These are phyloP conservation scores for Hericium alpestre DNA, from an alignment of 768 basidiomycete species.

Conservation along the genomic window DNA sequence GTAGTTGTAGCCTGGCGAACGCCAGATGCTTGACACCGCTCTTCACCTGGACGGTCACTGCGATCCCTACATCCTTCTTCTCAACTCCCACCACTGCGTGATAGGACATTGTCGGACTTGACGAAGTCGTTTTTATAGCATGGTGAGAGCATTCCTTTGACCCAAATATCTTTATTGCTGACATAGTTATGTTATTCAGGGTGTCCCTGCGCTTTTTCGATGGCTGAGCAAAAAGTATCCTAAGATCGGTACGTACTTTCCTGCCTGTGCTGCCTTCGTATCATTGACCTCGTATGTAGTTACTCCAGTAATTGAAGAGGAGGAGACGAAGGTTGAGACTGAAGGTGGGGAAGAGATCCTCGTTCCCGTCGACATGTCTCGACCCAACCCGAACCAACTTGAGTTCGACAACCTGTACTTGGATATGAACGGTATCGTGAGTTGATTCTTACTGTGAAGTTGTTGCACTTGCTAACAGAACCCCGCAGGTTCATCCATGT, in stretches of 20 bases:
- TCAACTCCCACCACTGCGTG: background rate
- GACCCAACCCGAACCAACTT: conserved; percentile 85
- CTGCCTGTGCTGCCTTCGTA: background rate
- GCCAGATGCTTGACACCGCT: background rate
- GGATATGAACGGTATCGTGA: conserved; percentile 98
- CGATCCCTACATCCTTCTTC: background rate
- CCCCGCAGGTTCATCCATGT: conserved; percentile 83
- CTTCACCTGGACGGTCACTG: background rate
- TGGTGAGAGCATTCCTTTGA: background rate
- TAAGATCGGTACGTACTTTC: conserved; percentile 65
- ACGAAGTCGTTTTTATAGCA: background rate
- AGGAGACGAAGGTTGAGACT: conserved; percentile 57
- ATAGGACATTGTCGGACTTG: no score
- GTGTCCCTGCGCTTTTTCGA: conserved; percentile 95
- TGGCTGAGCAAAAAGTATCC: conserved; percentile 99
- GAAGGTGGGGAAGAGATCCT: conserved; percentile 56
- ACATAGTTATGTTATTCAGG: conserved; percentile 34
- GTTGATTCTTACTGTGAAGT: conserved; percentile 19
- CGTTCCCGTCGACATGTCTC: conserved; percentile 69
- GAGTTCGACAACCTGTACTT: conserved; percentile 97
- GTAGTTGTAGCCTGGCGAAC: background rate
- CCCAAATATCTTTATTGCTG: background rate
- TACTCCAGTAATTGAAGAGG: conserved; percentile 74
- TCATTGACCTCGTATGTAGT: conserved; percentile 30
- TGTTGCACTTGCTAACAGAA: conserved; percentile 1